phyloP scores from a whole-genome alignment of 768 basidiomycete genomes.

The Mycena epipterygia region DNA sequence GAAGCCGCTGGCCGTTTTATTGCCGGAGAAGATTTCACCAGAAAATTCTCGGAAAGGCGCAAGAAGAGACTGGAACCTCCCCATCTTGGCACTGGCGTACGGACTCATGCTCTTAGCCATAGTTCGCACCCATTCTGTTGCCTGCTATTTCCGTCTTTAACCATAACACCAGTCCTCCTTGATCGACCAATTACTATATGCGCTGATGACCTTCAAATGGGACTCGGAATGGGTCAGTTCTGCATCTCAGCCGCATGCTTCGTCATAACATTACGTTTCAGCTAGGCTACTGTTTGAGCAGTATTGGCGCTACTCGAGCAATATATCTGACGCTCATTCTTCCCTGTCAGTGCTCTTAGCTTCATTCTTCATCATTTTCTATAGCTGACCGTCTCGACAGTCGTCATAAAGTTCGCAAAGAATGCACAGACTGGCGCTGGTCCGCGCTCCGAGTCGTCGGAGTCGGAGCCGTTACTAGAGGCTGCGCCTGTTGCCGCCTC shows the following conservation, averaged over 20 bases:
- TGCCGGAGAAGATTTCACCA: conserved; percentile 54
- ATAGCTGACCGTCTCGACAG: not conserved
- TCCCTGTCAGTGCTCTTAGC: conserved; percentile 62
- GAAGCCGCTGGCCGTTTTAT: conserved; percentile 76
- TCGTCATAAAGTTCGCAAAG: conserved; percentile 67
- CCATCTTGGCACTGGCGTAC: conserved; percentile 66
- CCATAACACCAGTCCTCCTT: conserved; percentile 62
- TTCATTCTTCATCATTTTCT: not conserved
- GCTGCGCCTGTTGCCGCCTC: conserved; percentile 16
- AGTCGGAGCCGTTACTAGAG: conserved; percentile 37
- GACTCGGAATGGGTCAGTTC: conserved; percentile 67
- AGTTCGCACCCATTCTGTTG: conserved; percentile 43
- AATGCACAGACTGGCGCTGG: conserved; percentile 46
- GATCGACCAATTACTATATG: conserved; percentile 75
- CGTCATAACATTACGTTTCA: conserved; percentile 42
- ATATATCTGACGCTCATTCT: conserved; percentile 67
- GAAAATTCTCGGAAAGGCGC: conserved; percentile 47
- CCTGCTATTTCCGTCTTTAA: not conserved
- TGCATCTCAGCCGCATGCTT: not conserved
- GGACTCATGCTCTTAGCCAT: conserved; percentile 64
- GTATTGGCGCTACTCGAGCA: conserved; percentile 67
- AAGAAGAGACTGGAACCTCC: conserved; percentile 75
- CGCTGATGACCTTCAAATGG: conserved; percentile 74
- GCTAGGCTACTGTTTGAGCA: conserved; percentile 82
- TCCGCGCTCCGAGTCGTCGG: conserved; percentile 33